Base-by-base conservation (phyloP, 2,329 filamentous ascomycete genomes). In the Diaporthe capsici region DNA sequence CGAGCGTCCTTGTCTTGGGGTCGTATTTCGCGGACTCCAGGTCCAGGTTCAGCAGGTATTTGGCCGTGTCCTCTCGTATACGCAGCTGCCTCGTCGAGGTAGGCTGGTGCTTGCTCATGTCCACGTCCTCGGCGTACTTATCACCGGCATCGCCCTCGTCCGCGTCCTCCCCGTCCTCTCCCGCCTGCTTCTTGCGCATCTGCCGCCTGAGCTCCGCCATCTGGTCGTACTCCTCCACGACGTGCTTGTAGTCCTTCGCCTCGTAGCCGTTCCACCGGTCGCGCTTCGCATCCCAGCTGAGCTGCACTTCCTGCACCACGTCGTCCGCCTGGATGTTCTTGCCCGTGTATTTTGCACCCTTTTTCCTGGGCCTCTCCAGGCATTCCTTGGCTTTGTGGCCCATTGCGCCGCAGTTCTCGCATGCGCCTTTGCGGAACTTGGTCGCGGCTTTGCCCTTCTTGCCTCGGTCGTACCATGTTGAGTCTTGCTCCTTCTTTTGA, bases 231-330 rank as follows among this genome's bases (percentile, higher is more conserved):
- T 98, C 95, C 70, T 98, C 92, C 55, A 98, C 92, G n/a, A 98
- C 94, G 76, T 91, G 89, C 76, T 91, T 90, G 83, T 98, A 98
- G 84, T 98, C 94, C 78, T 91, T 92, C 1, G 95, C 88, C 83
- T 98, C 96, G 84, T 98, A 99, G n/a, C 96, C 96, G 82, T 98
- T 98, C 96, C 97, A 99, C 58, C 96, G 92, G 86, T 99, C 97
- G 79, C 97, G 90, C 87, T 99, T 99, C 31, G 97, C 97, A 84
- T 99, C 97, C 95, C 96, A 99, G 4, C 96, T 95, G 65, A 98
- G 86, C 61, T 94, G 92, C 22, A 98, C 93, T 73, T 98, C 93
- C 82, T 98, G 94, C 17, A 98, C 87, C 13, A 94, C 86, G 82
- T 98, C 95, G 83, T 99, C 97, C 42, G 96, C 95, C 82, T 98